phyloP scores from a whole-genome alignment of 2,329 filamentous ascomycete species.

The Mycosphaerella sp. region DNA sequence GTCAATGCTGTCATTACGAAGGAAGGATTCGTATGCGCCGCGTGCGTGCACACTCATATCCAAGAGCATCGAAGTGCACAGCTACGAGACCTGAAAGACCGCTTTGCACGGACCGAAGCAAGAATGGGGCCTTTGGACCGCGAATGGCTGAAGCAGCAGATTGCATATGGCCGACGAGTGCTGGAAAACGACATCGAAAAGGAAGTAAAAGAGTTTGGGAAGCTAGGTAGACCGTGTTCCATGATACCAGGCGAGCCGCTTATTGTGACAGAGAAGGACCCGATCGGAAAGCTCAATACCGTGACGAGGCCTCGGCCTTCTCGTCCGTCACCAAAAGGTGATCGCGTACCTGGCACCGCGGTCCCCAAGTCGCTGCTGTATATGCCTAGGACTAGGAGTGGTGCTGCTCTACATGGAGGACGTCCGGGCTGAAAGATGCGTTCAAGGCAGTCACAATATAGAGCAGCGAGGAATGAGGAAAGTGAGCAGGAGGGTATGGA shows the following conservation, averaged over 20 bases:
- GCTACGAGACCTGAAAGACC: not conserved
- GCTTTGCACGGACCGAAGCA: slow-evolving; percentile 1
- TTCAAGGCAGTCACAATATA: not conserved
- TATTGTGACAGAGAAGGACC: not conserved
- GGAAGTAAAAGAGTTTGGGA: slow-evolving; percentile 12
- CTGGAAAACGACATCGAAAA: slow-evolving; percentile 18
- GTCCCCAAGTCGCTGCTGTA: not conserved
- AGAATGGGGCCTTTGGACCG: slow-evolving; percentile 12
- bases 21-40: slow-evolving; percentile 16
- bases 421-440: not conserved
- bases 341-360: not conserved
- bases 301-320: not conserved
- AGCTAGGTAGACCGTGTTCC: slow-evolving; percentile 14
- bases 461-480: not conserved
- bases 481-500: not conserved
- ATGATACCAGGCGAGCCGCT: slow-evolving; percentile 11
- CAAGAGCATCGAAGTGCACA: slow-evolving; percentile 15
- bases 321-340: not conserved
- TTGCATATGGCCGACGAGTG: slow-evolving; percentile 8
- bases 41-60: slow-evolving; percentile 15
- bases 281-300: not conserved
- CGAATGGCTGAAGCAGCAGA: slow-evolving; percentile 10
- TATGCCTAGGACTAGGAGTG: not conserved
- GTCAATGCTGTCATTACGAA: slow-evolving; percentile 9
- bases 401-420: not conserved